Percentiles rank a stretch among this genome's conserved stretches.
phyloP scores from a whole-genome alignment of 2,329 filamentous ascomycete species.

The Exophiala dermatitidis region DNA sequence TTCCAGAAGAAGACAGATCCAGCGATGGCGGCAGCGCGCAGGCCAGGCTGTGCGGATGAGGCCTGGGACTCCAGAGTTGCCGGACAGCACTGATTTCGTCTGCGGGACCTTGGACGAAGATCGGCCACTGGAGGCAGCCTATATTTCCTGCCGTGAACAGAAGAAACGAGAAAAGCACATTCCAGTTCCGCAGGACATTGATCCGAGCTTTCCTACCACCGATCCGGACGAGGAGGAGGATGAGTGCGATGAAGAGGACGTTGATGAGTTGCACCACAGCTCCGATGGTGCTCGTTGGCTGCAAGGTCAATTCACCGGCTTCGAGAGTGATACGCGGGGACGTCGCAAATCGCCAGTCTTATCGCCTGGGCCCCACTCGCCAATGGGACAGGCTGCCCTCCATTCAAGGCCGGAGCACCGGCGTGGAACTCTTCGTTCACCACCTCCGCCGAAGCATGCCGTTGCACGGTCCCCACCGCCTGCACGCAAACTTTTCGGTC shows the following conservation, averaged over 20 bases:
- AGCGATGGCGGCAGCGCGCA: constrained; percentile 2
- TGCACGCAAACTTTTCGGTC: constrained; percentile 47
- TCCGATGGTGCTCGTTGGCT: constrained; percentile 60
- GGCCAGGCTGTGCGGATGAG: constrained; percentile 47
- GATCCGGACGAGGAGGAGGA: constrained; percentile 83
- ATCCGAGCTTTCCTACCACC: constrained; percentile 92
- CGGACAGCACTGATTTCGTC: constrained; percentile 98
- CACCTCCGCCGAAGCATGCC: constrained; percentile 19
- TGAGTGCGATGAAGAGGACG: constrained; percentile 56
- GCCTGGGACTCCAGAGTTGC: constrained; percentile 69
- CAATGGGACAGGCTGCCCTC: constrained; percentile 49
- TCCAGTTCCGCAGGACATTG: constrained; percentile 87
- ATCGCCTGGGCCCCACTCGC: constrained; percentile 52
- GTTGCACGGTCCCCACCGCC: constrained; percentile 36
- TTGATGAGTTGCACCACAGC: constrained; percentile 42
- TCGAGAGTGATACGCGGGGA: constrained; percentile 47
- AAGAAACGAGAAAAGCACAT: constrained; percentile 75
- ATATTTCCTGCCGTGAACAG: constrained; percentile 74
- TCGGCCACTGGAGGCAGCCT: constrained; percentile 85
- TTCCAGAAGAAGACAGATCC: constrained; percentile 9
- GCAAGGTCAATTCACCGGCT: constrained; percentile 63
- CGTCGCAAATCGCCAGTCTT: constrained; percentile 41
- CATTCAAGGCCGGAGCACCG: constrained; percentile 28
- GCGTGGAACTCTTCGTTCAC: constrained; percentile 14
- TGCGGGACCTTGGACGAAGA: constrained; percentile 96